Percentiles rank a stretch among this genome's conserved stretches.
These are phyloP conservation scores for Mycena maculata DNA, from an alignment of 768 basidiomycete genomes.

Conservation along the genomic window DNA sequence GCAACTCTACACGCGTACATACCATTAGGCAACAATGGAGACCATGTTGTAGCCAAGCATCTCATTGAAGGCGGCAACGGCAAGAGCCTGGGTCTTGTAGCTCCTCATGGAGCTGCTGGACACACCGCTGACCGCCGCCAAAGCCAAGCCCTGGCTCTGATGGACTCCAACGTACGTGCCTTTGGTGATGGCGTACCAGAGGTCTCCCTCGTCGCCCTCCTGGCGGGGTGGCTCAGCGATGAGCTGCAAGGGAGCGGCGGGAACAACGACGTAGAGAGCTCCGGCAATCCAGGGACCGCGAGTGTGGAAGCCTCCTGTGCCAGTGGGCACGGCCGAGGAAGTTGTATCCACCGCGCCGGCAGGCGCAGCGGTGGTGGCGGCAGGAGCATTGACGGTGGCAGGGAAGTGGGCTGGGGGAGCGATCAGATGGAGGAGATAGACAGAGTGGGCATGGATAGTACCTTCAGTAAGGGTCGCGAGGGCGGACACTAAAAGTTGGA, in stretches of 20 bases:
- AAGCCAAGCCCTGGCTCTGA: neutral
- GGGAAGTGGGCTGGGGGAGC: too few species aligned
- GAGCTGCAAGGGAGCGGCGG: neutral
- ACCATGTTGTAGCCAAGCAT: neutral
- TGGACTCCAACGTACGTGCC: slow-evolving; percentile 5
- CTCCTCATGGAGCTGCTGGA: slow-evolving; percentile 1
- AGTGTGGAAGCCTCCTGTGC: neutral
- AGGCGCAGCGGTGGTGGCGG: too few species aligned
- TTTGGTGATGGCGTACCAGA: slow-evolving; percentile 16
- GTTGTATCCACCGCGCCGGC: too few species aligned
- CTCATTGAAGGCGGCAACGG: slow-evolving; percentile 7
- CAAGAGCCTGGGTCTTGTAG: slow-evolving; percentile 9
- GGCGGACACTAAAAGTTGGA: too few species aligned
- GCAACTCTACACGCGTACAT: neutral
- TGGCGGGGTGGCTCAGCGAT: neutral
- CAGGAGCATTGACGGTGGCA: too few species aligned
- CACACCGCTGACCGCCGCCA: neutral
- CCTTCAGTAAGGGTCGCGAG: too few species aligned
- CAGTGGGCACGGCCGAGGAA: too few species aligned
- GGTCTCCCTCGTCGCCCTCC: neutral
- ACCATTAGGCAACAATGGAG: neutral
- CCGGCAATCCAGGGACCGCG: slow-evolving; percentile 3
- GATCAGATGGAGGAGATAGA: too few species aligned
- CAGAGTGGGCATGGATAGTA: too few species aligned
- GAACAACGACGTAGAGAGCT: neutral